These are phyloP conservation scores for Pleurotus tuber-regium DNA, from an alignment of 768 basidiomycete genomes.

Conservation along the genomic window DNA sequence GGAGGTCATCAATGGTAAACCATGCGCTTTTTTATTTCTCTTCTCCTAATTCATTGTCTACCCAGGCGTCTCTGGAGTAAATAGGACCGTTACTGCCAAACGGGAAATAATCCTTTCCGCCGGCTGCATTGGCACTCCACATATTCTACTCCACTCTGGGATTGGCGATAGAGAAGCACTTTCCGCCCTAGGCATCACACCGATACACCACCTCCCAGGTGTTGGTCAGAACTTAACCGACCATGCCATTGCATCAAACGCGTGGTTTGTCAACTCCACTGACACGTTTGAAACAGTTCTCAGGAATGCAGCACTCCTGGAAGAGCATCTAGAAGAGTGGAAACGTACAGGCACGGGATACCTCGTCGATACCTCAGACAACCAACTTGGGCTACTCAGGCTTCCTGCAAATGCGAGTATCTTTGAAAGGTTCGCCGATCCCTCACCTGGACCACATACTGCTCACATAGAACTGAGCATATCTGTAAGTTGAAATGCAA, in stretches of 20 bases:
- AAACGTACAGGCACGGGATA: constrained; percentile 16
- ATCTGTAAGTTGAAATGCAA: too few species aligned
- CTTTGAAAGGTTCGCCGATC: constrained; percentile 28
- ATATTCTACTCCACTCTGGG: constrained; percentile 23
- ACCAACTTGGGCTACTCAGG: constrained; percentile 18
- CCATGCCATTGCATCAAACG: constrained; percentile 11
- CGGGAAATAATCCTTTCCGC: constrained; percentile 29
- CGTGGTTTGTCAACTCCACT: constrained; percentile 12
- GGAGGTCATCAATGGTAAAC: constrained; percentile 1
- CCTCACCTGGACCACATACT: constrained; percentile 31
- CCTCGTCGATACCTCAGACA: constrained; percentile 12
- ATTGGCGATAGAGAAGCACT: constrained; percentile 20
- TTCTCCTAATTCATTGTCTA: background rate
- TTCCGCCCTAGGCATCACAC: constrained; percentile 6
- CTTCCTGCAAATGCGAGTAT: constrained; percentile 26
- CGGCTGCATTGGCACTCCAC: constrained; percentile 26
- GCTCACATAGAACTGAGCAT: too few species aligned
- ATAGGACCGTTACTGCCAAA: background rate
- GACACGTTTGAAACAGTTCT: constrained; percentile 15
- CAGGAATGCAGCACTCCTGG: constrained; percentile 12
- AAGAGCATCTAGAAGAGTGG: constrained; percentile 19
- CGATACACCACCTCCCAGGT: constrained; percentile 18
- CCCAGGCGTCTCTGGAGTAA: constrained; percentile 8
- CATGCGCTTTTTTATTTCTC: background rate
- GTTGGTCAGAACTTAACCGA: constrained; percentile 28